Conservation (phyloP, 768 basidiomycete genomes). For the Lentinus brumalis region DNA sequence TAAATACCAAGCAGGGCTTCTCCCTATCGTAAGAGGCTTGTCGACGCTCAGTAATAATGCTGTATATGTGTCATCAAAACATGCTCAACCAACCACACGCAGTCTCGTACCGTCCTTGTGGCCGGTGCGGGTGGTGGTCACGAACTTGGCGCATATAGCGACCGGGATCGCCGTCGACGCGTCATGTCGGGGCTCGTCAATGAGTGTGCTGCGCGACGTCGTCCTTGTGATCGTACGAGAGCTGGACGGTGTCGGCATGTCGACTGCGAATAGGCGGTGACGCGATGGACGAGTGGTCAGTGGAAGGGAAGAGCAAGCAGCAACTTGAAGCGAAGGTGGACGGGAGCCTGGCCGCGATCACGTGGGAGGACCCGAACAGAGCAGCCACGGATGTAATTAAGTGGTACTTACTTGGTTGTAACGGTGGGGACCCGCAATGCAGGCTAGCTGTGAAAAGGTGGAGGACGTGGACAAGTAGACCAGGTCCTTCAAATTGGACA, state of each 20-base stretch:
- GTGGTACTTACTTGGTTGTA: too few species aligned
- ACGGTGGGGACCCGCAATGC: too few species aligned
- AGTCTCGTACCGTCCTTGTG: constrained; percentile 58
- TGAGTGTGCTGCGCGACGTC: neutral
- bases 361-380: too few species aligned
- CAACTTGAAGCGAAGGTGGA: too few species aligned
- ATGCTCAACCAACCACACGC: neutral
- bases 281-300: neutral
- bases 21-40: constrained; percentile 68
- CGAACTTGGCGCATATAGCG: constrained; percentile 72
- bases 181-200: neutral
- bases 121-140: constrained; percentile 59
- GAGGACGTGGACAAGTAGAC: too few species aligned
- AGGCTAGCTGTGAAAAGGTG: too few species aligned
- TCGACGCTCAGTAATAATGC: constrained; percentile 62
- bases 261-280: neutral
- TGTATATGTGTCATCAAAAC: constrained; percentile 29
- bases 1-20: constrained; percentile 68
- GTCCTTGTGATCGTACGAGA: neutral
- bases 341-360: too few species aligned
- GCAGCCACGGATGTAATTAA: too few species aligned
- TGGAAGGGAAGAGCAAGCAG: too few species aligned
- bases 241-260: neutral
- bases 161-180: neutral
- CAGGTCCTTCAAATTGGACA: too few species aligned